phyloP scores from a whole-genome alignment of 371 early-diverging fungal genomes.

The Apophysomyces ossiformis region DNA sequence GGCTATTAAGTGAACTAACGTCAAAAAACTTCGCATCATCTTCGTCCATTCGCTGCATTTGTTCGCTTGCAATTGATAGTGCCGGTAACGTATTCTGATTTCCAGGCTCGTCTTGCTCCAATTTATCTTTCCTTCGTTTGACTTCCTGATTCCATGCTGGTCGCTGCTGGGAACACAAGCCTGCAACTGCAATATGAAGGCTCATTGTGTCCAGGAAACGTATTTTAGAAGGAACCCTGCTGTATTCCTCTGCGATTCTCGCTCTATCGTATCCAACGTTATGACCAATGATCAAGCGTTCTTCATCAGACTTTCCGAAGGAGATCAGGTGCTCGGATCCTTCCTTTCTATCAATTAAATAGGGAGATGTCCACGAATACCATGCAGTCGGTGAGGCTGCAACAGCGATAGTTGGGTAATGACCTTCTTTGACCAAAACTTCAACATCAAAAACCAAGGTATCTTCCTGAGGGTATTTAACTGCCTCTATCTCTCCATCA shows the following conservation, averaged over 20 bases:
- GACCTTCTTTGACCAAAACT: conserved; percentile 66
- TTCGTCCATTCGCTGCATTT: conserved; percentile 25
- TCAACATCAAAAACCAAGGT: conserved; percentile 92
- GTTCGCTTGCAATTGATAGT: conserved; percentile 29
- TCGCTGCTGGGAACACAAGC: conserved; percentile 91
- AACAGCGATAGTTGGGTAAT: conserved; percentile 83
- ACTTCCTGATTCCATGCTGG: conserved; percentile 73
- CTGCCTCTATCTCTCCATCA: conserved; percentile 42
- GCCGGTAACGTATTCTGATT: conserved; percentile 33
- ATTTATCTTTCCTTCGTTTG: conserved; percentile 46
- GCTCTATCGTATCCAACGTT: conserved; percentile 94
- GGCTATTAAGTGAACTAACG: conserved; percentile 79
- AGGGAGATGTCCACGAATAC: conserved; percentile 95
- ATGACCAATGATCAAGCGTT: conserved; percentile 85
- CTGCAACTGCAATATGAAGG: conserved; percentile 90
- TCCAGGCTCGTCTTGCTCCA: conserved; percentile 15
- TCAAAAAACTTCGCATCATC: conserved; percentile 55
- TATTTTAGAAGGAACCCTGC: conserved; percentile 45
- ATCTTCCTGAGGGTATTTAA: conserved; percentile 66
- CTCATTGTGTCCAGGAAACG: conserved; percentile 94
- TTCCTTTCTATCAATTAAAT: conserved; percentile 45
- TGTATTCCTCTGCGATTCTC: conserved; percentile 88
- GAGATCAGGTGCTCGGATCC: conserved; percentile 69
- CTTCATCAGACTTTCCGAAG: conserved; percentile 44
- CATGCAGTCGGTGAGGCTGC: conserved; percentile 79